These are phyloP conservation scores for Pseudisothecium myosuroides DNA, from an alignment of 225 moss, liverwort and hornwort genomes.

Conservation along the genomic window DNA sequence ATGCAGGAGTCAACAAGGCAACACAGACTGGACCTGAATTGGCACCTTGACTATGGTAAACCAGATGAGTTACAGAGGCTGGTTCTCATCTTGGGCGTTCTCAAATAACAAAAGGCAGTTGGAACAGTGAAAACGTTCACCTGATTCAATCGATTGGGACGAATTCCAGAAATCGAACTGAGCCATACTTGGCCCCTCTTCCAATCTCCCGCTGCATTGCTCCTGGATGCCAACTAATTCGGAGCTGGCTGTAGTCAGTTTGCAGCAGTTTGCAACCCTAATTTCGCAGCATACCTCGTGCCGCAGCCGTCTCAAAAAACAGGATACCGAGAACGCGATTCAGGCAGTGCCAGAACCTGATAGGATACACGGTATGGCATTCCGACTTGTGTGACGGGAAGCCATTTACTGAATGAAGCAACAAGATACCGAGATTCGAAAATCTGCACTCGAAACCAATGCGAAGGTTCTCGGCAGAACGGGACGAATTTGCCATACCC, in stretches of 20 bases:
- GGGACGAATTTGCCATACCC: not conserved
- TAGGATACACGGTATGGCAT: not conserved
- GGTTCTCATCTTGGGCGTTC: not conserved
- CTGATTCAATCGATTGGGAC: not conserved
- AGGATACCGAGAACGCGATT: not conserved
- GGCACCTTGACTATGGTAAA: not conserved
- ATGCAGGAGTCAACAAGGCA: conserved; percentile 11
- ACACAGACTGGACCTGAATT: not conserved
- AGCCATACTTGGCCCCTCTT: not conserved
- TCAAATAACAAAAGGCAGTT: not conserved
- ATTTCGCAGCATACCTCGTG: not conserved
- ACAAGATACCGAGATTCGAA: not conserved
- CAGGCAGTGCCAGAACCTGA: not conserved
- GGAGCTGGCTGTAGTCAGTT: not conserved
- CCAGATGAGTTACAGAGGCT: not conserved
- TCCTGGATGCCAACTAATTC: not conserved
- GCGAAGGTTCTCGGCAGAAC: not conserved
- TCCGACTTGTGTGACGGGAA: not conserved
- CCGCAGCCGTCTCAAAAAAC: too few relatives aligned
- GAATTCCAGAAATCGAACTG: not conserved
- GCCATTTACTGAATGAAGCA: not conserved
- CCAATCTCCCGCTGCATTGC: not conserved
- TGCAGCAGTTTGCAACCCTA: not conserved
- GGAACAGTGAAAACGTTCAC: not conserved
- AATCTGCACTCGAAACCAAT: not conserved